Evolutionary conservation across 192 early-diverging fungal genomes (phyloP).

Genomic region (Ramicandelaber brevisporus): DNA sequence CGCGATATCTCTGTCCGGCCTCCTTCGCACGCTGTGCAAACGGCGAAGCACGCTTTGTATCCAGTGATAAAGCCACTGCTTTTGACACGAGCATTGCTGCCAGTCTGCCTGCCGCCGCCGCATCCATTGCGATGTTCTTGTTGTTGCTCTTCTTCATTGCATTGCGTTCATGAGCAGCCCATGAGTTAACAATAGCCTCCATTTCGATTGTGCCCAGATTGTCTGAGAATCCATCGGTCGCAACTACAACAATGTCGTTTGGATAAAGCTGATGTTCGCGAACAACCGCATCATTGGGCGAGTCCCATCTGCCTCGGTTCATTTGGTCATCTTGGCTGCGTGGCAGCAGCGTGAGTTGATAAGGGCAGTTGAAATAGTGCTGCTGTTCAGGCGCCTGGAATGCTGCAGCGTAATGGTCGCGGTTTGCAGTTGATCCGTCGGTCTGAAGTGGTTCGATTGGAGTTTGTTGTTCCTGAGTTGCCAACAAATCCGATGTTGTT

Average conservation of each 20-base stretch:
- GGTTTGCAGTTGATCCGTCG: too few species aligned
- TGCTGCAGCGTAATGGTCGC: too few species aligned
- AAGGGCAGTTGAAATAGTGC: slow-evolving; percentile 19
- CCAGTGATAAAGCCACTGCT: slow-evolving; percentile 16
- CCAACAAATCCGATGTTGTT: too few species aligned
- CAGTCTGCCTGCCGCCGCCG: background rate
- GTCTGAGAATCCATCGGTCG: slow-evolving; percentile 19
- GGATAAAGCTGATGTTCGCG: slow-evolving; percentile 6
- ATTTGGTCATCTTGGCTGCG: slow-evolving; percentile 6
- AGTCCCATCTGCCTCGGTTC: slow-evolving; percentile 8
- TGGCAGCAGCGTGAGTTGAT: slow-evolving; percentile 16
- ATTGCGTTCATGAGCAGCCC: slow-evolving; percentile 13
- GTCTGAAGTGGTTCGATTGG: too few species aligned
- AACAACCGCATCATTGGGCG: slow-evolving; percentile 9
- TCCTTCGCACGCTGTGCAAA: slow-evolving; percentile 20
- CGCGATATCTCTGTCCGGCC: slow-evolving; percentile 11
- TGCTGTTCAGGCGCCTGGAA: slow-evolving; percentile 16
- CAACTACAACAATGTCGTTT: slow-evolving; percentile 13
- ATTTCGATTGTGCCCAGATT: slow-evolving; percentile 16
- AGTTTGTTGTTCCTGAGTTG: too few species aligned
- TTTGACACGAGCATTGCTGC: slow-evolving; percentile 5
- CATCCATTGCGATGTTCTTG: background rate
- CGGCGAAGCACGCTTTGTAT: slow-evolving; percentile 14
- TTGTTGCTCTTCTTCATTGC: slow-evolving; percentile 4
- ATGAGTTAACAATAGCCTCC: too few species aligned